These are phyloP conservation scores for Cyberlindnera xylosilytica DNA, from an alignment of 805 yeast genomes.

Conservation along the genomic window DNA sequence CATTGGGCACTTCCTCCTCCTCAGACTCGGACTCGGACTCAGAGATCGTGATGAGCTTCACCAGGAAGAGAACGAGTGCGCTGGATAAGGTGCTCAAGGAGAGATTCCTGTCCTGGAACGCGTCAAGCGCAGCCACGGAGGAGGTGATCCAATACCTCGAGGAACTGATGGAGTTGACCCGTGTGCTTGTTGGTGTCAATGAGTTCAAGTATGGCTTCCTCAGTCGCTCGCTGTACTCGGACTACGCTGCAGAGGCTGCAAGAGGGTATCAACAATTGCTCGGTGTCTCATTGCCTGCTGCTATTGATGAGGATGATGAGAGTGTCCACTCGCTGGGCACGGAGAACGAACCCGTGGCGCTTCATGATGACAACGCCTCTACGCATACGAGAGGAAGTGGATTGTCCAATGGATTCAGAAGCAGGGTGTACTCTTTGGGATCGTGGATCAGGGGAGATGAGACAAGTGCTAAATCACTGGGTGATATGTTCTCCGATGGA, in stretches of 20 bases:
- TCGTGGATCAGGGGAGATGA: slow-evolving; percentile 27
- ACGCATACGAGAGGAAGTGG: not conserved
- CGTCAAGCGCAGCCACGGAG: slow-evolving; percentile 45
- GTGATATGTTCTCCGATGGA: slow-evolving; percentile 12
- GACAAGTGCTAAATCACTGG: slow-evolving; percentile 26
- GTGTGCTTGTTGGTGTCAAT: slow-evolving; percentile 44
- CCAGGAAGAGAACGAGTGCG: slow-evolving; percentile 2
- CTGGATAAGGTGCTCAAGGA: slow-evolving; percentile 31
- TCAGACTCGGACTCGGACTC: slow-evolving; percentile 25
- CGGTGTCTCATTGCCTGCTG: slow-evolving; percentile 9
- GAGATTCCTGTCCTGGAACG: slow-evolving; percentile 48
- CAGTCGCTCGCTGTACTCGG: slow-evolving; percentile 43
- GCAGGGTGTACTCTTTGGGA: slow-evolving; percentile 36
- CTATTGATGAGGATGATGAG: slow-evolving; percentile 5
- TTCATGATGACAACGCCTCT: slow-evolving; percentile 9
- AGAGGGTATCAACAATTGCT: slow-evolving; percentile 28
- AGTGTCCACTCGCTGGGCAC: slow-evolving; percentile 7
- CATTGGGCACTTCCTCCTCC: not conserved
- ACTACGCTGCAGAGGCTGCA: slow-evolving; percentile 40
- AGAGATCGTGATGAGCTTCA: slow-evolving; percentile 20
- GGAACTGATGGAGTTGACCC: slow-evolving; percentile 40
- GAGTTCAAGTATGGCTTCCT: slow-evolving; percentile 50
- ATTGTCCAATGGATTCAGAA: slow-evolving; percentile 30
- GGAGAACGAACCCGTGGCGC: slow-evolving; percentile 10
- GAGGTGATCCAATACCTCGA: slow-evolving; percentile 49